Conservation (phyloP, 2,329 filamentous ascomycete genomes). For the Sporothrix curviconia region DNA sequence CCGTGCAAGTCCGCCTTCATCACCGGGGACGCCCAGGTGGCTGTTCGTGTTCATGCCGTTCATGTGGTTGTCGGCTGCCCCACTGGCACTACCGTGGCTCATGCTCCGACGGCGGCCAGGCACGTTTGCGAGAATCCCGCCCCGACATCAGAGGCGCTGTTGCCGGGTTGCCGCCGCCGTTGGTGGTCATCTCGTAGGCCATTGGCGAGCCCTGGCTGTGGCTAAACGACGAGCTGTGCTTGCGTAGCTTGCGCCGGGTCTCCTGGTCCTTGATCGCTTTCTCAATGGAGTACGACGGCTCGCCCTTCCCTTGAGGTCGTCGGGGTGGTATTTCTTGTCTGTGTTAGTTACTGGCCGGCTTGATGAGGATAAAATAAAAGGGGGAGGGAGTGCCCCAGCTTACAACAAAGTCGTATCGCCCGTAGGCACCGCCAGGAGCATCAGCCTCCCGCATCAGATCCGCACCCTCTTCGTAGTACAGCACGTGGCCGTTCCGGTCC, state of each 20-base stretch:
- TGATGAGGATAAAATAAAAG: no score
- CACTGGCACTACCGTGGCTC: slow-evolving; percentile 30
- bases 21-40: slow-evolving; percentile 19
- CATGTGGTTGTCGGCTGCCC: background rate
- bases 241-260: slow-evolving; percentile 33
- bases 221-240: slow-evolving; percentile 24
- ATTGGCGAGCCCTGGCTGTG: slow-evolving; percentile 17
- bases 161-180: slow-evolving; percentile 30
- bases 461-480: slow-evolving; percentile 78
- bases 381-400: slow-evolving; percentile 27
- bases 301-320: slow-evolving; percentile 80
- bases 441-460: slow-evolving; percentile 74
- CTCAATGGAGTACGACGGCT: slow-evolving; percentile 67
- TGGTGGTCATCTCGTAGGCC: slow-evolving; percentile 37
- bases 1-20: slow-evolving; percentile 28
- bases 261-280: slow-evolving; percentile 57
- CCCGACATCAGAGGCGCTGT: slow-evolving; percentile 14
- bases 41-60: slow-evolving; percentile 15
- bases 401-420: slow-evolving; percentile 67
- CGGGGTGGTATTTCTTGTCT: slow-evolving; percentile 58
- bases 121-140: slow-evolving; percentile 23
- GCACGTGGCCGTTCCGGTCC: slow-evolving; percentile 62
- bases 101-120: slow-evolving; percentile 38
- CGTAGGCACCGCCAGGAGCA: slow-evolving; percentile 66
- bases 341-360: background rate